These are phyloP conservation scores for Populus davidiana DNA, from an alignment of 345 rosid genomes.

Conservation along the genomic window DNA sequence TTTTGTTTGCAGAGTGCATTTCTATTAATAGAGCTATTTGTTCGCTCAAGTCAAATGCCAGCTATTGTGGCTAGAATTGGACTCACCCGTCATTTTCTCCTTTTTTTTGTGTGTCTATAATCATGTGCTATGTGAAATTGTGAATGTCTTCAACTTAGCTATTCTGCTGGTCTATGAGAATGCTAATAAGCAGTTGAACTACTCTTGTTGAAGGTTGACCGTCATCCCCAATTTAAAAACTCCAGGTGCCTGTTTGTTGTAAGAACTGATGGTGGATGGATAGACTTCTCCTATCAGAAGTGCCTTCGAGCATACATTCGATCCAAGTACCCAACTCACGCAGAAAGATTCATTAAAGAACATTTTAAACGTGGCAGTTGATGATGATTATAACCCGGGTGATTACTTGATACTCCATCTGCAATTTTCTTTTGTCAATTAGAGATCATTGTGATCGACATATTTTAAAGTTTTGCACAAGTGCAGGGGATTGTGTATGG, in stretches of 20 bases:
- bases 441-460: not conserved
- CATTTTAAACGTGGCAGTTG: conserved; percentile 61
- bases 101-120: not conserved
- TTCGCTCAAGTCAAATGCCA: not conserved
- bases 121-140: not conserved
- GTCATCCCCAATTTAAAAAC: conserved; percentile 72
- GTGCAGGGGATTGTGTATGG: not conserved
- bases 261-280: conserved; percentile 91
- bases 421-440: not conserved
- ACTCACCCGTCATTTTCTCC: not conserved
- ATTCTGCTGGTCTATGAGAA: conserved; percentile 12
- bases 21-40: not conserved
- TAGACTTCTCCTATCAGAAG: conserved; percentile 94
- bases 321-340: conserved; percentile 61
- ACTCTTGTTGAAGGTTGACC: conserved; percentile 61
- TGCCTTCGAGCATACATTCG: conserved; percentile 77
- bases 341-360: conserved; percentile 74
- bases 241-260: conserved; percentile 91
- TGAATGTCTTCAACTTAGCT: not conserved
- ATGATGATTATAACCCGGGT: conserved; percentile 18
- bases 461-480: not conserved
- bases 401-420: conserved; percentile 2
- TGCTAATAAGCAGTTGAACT: conserved; percentile 14
- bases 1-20: not conserved
- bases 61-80: not conserved